A percentile compares a stretch with the other conserved stretches of the same genome.
These are phyloP conservation scores for Malassezia obtusa DNA, from an alignment of 1,284 basidiomycete genomes.

Conservation along the genomic window DNA sequence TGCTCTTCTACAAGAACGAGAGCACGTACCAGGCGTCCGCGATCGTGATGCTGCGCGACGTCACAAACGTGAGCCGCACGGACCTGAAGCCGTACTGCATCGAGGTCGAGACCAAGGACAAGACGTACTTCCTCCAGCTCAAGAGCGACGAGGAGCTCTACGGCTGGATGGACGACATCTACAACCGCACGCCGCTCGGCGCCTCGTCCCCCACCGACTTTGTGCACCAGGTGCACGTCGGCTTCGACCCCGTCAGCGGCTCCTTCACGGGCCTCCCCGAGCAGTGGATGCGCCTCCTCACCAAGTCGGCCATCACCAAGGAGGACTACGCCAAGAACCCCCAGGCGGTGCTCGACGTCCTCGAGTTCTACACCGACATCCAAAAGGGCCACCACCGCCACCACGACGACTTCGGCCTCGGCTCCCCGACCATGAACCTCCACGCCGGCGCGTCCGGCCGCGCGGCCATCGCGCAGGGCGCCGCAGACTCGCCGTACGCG, in stretches of 20 bases:
- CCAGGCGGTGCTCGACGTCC: slow-evolving; percentile 89
- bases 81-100: slow-evolving; percentile 88
- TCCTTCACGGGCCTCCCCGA: slow-evolving; percentile 93
- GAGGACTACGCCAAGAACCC: slow-evolving; percentile 96
- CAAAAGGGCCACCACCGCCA: slow-evolving; percentile 64
- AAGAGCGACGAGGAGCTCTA: slow-evolving; percentile 93
- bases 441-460: slow-evolving; percentile 30
- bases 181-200: slow-evolving; percentile 77
- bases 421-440: slow-evolving; percentile 42
- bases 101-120: slow-evolving; percentile 64
- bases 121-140: slow-evolving; percentile 65
- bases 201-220: slow-evolving; percentile 92
- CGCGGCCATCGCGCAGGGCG: not conserved
- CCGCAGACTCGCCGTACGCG: not conserved
- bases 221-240: slow-evolving; percentile 95
- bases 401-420: slow-evolving; percentile 58
- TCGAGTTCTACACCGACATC: slow-evolving; percentile 96
- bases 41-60: slow-evolving; percentile 64
- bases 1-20: slow-evolving; percentile 86
- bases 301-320: slow-evolving; percentile 89
- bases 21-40: slow-evolving; percentile 58
- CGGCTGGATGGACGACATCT: slow-evolving; percentile 91
- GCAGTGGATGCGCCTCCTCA: slow-evolving; percentile 90
- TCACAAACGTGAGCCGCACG: slow-evolving; percentile 76
- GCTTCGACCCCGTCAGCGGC: slow-evolving; percentile 85